A percentile compares a stretch with the other conserved stretches of the same genome.
These are phyloP conservation scores for Zygotorulaspora mrakii DNA, from an alignment of 1,139 yeast species.

Conservation along the genomic window DNA sequence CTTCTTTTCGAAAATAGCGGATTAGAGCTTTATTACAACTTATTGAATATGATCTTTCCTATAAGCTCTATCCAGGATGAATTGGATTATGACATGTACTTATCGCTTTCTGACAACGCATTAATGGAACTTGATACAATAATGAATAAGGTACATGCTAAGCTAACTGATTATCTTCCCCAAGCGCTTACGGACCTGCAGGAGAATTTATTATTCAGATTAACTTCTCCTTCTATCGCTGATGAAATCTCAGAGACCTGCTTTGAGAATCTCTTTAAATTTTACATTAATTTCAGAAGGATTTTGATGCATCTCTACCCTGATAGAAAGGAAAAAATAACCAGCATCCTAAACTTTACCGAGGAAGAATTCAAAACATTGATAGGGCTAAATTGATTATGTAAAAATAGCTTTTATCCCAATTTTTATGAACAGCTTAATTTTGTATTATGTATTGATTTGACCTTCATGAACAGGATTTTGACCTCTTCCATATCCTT, in stretches of 20 bases:
- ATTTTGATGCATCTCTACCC: constrained; percentile 38
- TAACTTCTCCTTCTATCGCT: constrained; percentile 61
- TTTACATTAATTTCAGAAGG: constrained; percentile 53
- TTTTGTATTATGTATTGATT: no score
- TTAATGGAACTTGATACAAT: constrained; percentile 49
- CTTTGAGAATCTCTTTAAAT: constrained; percentile 47
- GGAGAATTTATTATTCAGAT: constrained; percentile 48
- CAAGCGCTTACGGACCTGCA: constrained; percentile 61
- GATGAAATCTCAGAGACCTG: constrained; percentile 51
- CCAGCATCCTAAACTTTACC: constrained; percentile 32
- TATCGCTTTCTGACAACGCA: constrained; percentile 62
- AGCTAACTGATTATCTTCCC: constrained; percentile 54
- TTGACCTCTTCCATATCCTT: constrained; percentile 91
- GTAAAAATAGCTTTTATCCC: neutral
- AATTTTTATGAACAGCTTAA: no score
- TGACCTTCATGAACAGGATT: constrained; percentile 45
- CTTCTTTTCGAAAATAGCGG: constrained; percentile 48
- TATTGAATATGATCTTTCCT: constrained; percentile 69
- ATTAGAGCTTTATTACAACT: constrained; percentile 53
- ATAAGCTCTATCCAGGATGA: constrained; percentile 45
- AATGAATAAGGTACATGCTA: constrained; percentile 44
- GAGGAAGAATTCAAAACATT: constrained; percentile 60
- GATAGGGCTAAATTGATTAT: constrained; percentile 52
- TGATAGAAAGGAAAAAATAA: constrained; percentile 28
- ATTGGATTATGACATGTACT: constrained; percentile 52